These are phyloP conservation scores for Aspergillus olivimuriae DNA, from an alignment of 495 filamentous ascomycete genomes.

Conservation along the genomic window DNA sequence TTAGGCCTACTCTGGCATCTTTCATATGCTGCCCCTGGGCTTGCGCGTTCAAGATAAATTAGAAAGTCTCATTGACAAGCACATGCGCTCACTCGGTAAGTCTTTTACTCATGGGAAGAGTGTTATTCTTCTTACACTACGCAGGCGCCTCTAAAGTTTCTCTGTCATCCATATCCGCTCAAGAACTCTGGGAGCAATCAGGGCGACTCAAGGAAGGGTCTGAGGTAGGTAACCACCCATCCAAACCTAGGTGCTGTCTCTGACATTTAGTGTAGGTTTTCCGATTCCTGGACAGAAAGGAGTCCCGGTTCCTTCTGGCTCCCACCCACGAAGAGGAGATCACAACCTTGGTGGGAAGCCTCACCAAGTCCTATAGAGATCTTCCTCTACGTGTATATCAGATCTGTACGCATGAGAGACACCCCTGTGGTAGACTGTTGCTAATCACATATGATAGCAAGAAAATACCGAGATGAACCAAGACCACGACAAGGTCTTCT, in stretches of 20 bases:
- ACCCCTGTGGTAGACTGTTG: background rate
- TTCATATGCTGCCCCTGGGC: slow-evolving; percentile 90
- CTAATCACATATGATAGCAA: slow-evolving; percentile 43
- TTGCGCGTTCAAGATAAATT: slow-evolving; percentile 84
- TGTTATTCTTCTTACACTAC: background rate
- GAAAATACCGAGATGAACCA: slow-evolving; percentile 91
- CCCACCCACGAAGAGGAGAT: slow-evolving; percentile 98
- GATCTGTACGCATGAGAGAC: slow-evolving; percentile 51
- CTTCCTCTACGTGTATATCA: slow-evolving; percentile 87
- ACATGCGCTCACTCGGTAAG: slow-evolving; percentile 74
- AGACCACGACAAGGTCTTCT: slow-evolving; percentile 84
- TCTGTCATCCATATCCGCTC: slow-evolving; percentile 79
- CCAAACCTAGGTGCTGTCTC: slow-evolving; percentile 6
- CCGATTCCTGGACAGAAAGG: slow-evolving; percentile 71
- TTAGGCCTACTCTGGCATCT: slow-evolving; percentile 80
- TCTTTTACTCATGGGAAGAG: background rate
- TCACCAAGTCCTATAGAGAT: slow-evolving; percentile 78
- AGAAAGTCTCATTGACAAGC: slow-evolving; percentile 75
- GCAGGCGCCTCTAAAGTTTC: slow-evolving; percentile 81
- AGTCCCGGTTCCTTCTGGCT: slow-evolving; percentile 67
- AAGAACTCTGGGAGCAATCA: slow-evolving; percentile 73
- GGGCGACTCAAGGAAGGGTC: slow-evolving; percentile 53
- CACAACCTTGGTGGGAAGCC: slow-evolving; percentile 65
- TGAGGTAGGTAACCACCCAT: slow-evolving; percentile 44
- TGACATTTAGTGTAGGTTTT: slow-evolving; percentile 60